A percentile compares a stretch with the other conserved stretches of the same genome.
These are phyloP conservation scores for Scedosporium dehoogii DNA, from an alignment of 2,329 filamentous ascomycete genomes.

Conservation along the genomic window DNA sequence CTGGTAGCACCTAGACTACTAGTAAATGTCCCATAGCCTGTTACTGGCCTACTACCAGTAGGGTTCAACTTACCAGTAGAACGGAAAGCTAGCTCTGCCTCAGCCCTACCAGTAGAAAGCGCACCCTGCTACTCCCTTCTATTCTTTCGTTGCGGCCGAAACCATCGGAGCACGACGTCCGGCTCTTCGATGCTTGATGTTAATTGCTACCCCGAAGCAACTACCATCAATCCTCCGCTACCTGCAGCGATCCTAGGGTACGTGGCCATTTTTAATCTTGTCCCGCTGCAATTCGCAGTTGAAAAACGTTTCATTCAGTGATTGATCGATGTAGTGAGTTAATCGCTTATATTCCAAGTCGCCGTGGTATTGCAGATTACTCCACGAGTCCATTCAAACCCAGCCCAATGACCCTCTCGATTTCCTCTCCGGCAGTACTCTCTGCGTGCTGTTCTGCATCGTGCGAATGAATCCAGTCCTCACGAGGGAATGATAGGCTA, in stretches of 20 bases:
- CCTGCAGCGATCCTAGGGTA: background rate
- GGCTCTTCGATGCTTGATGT: too few relatives aligned
- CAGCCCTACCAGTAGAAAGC: too few relatives aligned
- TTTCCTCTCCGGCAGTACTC: background rate
- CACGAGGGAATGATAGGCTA: constrained; percentile 30
- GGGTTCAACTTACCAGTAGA: too few relatives aligned
- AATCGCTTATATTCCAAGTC: background rate
- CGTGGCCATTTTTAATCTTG: background rate
- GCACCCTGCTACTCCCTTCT: too few relatives aligned
- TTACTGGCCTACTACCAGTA: too few relatives aligned
- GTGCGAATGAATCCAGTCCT: constrained; percentile 33
- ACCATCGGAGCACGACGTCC: too few relatives aligned
- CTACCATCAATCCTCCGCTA: background rate
- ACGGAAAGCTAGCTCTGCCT: too few relatives aligned
- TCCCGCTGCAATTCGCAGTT: background rate
- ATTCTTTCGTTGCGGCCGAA: too few relatives aligned
- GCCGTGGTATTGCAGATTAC: background rate
- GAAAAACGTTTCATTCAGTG: background rate
- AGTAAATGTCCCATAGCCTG: too few relatives aligned
- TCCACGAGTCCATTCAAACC: background rate
- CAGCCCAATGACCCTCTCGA: background rate
- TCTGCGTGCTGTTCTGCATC: constrained; percentile 18
- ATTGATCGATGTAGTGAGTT: too few relatives aligned
- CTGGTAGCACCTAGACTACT: too few relatives aligned
- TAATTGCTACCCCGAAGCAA: background rate